These are phyloP conservation scores for Saccharum spontaneum DNA, from an alignment of 176 grass and related monocot species.

Conservation along the genomic window DNA sequence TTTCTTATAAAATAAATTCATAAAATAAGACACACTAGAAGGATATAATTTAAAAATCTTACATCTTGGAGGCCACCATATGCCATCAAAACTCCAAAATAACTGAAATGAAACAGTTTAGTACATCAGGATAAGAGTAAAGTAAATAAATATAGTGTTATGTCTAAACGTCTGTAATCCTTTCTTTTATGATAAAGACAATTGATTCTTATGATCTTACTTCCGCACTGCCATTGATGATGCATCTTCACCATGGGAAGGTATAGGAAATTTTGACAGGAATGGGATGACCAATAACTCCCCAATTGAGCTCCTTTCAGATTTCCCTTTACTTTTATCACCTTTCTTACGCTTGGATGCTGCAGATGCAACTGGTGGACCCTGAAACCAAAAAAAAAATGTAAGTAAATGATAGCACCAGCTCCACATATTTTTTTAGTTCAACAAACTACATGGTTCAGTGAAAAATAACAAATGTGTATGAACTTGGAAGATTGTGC, in stretches of 20 bases:
- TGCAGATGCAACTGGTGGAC: conserved; percentile 66
- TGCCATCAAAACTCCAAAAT: conserved; percentile 89
- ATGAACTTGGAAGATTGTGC: not conserved
- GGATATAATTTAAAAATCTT: conserved; percentile 43
- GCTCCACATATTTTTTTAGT: not conserved
- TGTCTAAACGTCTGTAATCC: not conserved
- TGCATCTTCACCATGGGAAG: conserved; percentile 59
- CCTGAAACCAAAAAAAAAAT: conserved; percentile 47
- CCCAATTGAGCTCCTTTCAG: conserved; percentile 70
- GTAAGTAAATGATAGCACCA: conserved; percentile 10
- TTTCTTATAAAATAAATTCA: conserved; percentile 11
- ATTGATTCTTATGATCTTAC: conserved; percentile 45
- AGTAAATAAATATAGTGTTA: conserved; percentile 17
- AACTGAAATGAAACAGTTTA: conserved; percentile 57
- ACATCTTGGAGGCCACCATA: conserved; percentile 91
- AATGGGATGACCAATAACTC: conserved; percentile 87
- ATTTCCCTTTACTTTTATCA: conserved; percentile 86
- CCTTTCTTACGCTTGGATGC: conserved; percentile 88
- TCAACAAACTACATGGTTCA: conserved; percentile 11
- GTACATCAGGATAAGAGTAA: conserved; percentile 14
- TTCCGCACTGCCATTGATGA: conserved; percentile 66
- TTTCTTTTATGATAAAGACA: conserved; percentile 10
- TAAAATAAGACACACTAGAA: not conserved
- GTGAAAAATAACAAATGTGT: conserved; percentile 10
- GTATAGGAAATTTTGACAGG: conserved; percentile 83